These are phyloP conservation scores for Ilex aquifolium DNA, from an alignment of 257 asterid species.

Conservation along the genomic window DNA sequence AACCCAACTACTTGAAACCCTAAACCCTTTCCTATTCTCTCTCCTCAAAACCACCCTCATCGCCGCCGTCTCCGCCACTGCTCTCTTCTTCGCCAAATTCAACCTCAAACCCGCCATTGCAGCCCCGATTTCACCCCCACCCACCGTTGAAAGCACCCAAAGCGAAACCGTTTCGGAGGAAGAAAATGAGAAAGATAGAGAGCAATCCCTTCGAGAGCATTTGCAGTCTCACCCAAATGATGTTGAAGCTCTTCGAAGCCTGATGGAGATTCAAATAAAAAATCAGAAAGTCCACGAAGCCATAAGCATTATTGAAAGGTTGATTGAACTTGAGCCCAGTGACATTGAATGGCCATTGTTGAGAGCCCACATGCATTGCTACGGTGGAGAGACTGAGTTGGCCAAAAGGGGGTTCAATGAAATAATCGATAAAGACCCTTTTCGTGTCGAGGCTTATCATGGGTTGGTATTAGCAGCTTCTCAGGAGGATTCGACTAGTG, in stretches of 20 bases:
- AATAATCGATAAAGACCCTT: constrained; percentile 59
- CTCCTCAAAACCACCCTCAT: constrained; percentile 21
- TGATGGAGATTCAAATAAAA: constrained; percentile 75
- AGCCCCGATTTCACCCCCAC: not conserved
- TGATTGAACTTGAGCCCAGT: constrained; percentile 62
- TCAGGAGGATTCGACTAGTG: constrained; percentile 45
- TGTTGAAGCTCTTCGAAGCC: constrained; percentile 32
- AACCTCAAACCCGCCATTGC: constrained; percentile 23
- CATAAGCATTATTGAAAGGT: constrained; percentile 40
- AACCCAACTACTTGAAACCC: constrained; percentile 1
- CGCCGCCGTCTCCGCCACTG: constrained; percentile 27
- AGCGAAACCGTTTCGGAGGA: constrained; percentile 26
- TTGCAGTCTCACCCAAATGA: constrained; percentile 51
- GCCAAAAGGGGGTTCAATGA: constrained; percentile 61
- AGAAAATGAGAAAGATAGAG: constrained; percentile 38
- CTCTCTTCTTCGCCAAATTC: constrained; percentile 20
- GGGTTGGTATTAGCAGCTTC: constrained; percentile 78
- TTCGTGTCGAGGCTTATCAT: constrained; percentile 80
- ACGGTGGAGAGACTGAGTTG: constrained; percentile 43
- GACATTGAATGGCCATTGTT: constrained; percentile 81
- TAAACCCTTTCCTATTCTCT: constrained; percentile 2
- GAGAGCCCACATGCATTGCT: constrained; percentile 65
- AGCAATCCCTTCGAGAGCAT: constrained; percentile 28
- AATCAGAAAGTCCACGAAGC: constrained; percentile 53
- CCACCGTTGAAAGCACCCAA: constrained; percentile 22